Evolutionary conservation across 2,329 filamentous ascomycete genomes (phyloP).

Genomic region (Talaromyces sp.): DNA sequence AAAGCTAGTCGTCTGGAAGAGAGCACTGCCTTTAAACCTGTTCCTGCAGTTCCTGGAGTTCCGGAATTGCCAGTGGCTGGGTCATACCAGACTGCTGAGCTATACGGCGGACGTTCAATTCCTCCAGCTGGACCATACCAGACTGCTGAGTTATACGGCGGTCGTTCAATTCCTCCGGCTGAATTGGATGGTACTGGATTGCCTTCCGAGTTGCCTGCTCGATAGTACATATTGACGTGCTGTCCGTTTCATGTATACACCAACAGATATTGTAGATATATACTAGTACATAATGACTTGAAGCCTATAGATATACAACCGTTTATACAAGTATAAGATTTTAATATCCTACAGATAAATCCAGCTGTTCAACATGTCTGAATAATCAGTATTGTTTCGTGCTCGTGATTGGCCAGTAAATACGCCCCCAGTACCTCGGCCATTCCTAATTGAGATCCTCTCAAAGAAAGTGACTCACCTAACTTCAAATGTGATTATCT

Average conservation of each 20-base stretch:
- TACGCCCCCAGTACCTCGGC: too few species aligned
- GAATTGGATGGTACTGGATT: neutral
- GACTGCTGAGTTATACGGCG: neutral
- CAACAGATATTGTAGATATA: neutral
- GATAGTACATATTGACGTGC: neutral
- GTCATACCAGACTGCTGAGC: neutral
- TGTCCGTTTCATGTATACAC: neutral
- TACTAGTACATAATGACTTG: neutral
- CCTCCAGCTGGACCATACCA: neutral
- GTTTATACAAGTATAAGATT: too few species aligned
- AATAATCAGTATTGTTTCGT: too few species aligned
- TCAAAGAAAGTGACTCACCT: too few species aligned
- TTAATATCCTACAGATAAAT: too few species aligned
- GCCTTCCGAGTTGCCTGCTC: neutral
- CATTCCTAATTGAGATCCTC: too few species aligned
- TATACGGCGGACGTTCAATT: neutral
- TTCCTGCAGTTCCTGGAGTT: neutral
- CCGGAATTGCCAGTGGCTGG: neutral
- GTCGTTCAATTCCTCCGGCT: neutral
- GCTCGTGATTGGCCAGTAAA: too few species aligned
- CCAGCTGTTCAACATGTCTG: too few species aligned
- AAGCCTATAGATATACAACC: neutral
- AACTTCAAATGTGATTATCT: too few species aligned
- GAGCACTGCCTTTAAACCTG: neutral
- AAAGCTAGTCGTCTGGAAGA: neutral